A percentile compares a stretch with the other conserved stretches of the same genome.
phyloP scores from a whole-genome alignment of 2,329 filamentous ascomycete genomes.

The Achaetomium macrosporum region DNA sequence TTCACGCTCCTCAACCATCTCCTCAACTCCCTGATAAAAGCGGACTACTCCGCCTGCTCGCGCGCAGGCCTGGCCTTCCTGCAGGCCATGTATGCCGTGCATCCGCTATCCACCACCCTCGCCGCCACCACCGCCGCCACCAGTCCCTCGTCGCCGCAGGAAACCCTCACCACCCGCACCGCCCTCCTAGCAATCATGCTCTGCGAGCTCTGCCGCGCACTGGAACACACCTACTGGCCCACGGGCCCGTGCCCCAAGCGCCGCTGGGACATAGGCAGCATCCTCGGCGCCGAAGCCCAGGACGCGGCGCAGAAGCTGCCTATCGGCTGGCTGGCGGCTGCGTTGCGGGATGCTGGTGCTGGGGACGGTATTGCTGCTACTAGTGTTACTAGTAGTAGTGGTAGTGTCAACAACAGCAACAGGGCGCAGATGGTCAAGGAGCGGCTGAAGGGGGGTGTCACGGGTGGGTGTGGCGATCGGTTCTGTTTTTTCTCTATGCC shows the following conservation, averaged over 20 bases:
- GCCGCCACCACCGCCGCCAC: neutral
- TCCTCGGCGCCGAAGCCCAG: neutral
- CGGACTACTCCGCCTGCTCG: slow-evolving; percentile 6
- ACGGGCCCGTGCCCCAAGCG: too few relatives aligned
- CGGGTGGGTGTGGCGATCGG: neutral
- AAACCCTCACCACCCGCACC: neutral
- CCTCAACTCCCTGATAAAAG: neutral
- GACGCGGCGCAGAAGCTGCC: neutral
- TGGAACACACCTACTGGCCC: neutral
- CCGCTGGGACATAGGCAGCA: too few relatives aligned
- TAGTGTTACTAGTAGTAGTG: neutral
- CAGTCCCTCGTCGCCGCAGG: neutral
- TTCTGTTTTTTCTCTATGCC: slow-evolving; percentile 7
- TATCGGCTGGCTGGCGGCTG: neutral
- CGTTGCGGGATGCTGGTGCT: neutral
- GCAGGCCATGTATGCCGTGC: slow-evolving; percentile 2
- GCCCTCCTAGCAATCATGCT: slow-evolving; percentile 10
- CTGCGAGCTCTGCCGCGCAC: slow-evolving; percentile 17
- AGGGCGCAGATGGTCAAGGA: neutral
- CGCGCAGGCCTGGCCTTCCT: slow-evolving; percentile 12
- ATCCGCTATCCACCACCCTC: neutral
- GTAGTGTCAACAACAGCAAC: neutral
- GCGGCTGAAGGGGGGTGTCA: neutral
- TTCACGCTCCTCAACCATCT: slow-evolving; percentile 6
- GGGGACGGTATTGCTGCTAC: neutral